phyloP scores from a whole-genome alignment of 2,329 filamentous ascomycete genomes.

The Talaromyces sp. region DNA sequence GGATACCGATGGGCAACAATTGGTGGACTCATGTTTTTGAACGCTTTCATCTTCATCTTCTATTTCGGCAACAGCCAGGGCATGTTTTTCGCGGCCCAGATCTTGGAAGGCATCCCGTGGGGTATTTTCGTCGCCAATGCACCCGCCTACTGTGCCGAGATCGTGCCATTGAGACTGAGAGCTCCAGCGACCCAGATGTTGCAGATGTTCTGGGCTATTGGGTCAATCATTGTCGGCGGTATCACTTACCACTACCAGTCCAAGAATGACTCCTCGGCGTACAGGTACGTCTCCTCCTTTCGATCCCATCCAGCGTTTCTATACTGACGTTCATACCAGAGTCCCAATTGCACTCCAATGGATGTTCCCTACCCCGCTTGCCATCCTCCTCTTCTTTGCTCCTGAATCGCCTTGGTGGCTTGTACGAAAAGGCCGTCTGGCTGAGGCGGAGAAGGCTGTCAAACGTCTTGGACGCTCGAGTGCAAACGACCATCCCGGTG shows the following conservation, averaged over 20 bases:
- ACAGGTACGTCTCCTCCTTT: conserved; percentile 39
- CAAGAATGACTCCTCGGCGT: conserved; percentile 32
- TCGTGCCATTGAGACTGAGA: conserved; percentile 57
- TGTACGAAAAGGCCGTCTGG: conserved; percentile 46
- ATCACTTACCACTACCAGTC: conserved; percentile 54
- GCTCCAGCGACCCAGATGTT: conserved; percentile 59
- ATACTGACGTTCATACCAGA: conserved; percentile 39
- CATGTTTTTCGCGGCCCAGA: conserved; percentile 52
- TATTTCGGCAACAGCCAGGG: conserved; percentile 46
- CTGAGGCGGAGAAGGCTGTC: conserved; percentile 47
- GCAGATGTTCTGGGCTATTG: conserved; percentile 65
- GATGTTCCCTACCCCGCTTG: conserved; percentile 56
- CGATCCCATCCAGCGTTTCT: conserved; percentile 24
- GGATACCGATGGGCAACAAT: conserved; percentile 61
- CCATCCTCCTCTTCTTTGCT: conserved; percentile 51
- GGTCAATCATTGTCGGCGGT: conserved; percentile 57
- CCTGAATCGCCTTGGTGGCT: conserved; percentile 54
- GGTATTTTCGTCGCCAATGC: conserved; percentile 64
- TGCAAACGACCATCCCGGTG: conserved; percentile 36
- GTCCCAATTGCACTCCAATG: conserved; percentile 56
- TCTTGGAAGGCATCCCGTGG: conserved; percentile 62
- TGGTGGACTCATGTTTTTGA: conserved; percentile 49
- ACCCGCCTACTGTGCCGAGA: conserved; percentile 60
- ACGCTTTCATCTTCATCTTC: conserved; percentile 51
- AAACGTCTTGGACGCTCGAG: conserved; percentile 48